A percentile compares a stretch with the other conserved stretches of the same genome.
phyloP scores from a whole-genome alignment of 768 basidiomycete genomes.

The Hygrocybe coccinea region DNA sequence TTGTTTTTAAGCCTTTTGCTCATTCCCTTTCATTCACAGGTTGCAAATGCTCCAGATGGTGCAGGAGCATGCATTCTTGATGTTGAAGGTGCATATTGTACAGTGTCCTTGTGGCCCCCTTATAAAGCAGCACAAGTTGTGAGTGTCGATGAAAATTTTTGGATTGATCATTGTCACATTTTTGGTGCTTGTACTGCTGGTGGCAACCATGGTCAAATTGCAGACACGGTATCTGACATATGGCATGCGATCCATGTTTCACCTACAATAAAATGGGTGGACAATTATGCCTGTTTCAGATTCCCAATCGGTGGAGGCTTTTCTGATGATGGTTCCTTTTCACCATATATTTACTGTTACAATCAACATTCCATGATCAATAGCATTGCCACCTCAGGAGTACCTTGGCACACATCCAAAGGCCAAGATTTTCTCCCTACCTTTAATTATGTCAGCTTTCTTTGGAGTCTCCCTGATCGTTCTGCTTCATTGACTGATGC shows the following conservation, averaged over 20 bases:
- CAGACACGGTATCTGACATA: constrained; percentile 22
- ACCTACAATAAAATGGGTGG: constrained; percentile 25
- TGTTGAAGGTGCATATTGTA: constrained; percentile 25
- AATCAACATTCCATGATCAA: constrained; percentile 8
- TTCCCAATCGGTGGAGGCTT: constrained; percentile 18
- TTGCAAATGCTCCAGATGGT: constrained; percentile 25
- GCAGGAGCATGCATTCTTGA: constrained; percentile 28
- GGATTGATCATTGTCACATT: constrained; percentile 18
- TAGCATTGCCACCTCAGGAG: constrained; percentile 11
- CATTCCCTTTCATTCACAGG: constrained; percentile 10
- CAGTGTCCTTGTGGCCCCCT: constrained; percentile 21
- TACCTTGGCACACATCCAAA: constrained; percentile 26
- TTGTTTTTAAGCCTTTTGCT: not conserved
- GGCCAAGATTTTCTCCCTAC: constrained; percentile 14
- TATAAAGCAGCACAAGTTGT: constrained; percentile 23
- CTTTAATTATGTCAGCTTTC: constrained; percentile 26
- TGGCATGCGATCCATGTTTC: constrained; percentile 15
- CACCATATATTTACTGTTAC: constrained; percentile 12
- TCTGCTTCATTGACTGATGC: constrained; percentile 24
- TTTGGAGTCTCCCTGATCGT: constrained; percentile 25
- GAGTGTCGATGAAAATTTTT: constrained; percentile 14
- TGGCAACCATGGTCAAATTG: constrained; percentile 26
- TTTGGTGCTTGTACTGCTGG: constrained; percentile 24
- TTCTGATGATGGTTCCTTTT: constrained; percentile 17
- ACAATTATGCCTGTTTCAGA: constrained; percentile 25